Base-by-base conservation (phyloP, 805 yeast species). In the Lipomyces lipofer region DNA sequence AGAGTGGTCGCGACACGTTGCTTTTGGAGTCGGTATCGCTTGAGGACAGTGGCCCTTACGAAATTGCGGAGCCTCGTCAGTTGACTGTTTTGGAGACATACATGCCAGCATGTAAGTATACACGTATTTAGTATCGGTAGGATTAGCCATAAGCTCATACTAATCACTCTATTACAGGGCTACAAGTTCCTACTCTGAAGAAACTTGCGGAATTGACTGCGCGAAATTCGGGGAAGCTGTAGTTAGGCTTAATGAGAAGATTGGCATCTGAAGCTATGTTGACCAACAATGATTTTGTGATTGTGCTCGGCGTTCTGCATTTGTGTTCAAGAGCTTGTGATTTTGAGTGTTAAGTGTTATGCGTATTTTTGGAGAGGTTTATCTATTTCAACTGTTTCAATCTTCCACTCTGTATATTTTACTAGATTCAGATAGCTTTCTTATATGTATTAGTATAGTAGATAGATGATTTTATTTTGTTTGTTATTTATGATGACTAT, bases 151-250 rank as follows among this genome's bases (percentile, higher is more conserved):
- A 10, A 36, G 15, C n/a, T 10, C n/a, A 0, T 8, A 6, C 1
- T 36, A 21, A 24, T n/a, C 5, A 8, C 25, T 38, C 9, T 12
- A 4, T 21, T 29, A 17, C 44, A 56, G 60, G 58, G 61, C 76
- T 94, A 72, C 87, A 85, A 63, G 81, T 91, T 61, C 98, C 98
- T 42, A 84, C 81, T 38, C 84, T 95, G 33, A 86, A 95, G 75
- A 79, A 94, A 71, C 83, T 94, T 45, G 88, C 91, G 36, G 97
- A 91, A 69, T 76, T 94, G 25, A 47, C 62, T 2, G 44, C 47
- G 8, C 54, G 49, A 4, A 49, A 54, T 28, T 35, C 48, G 12
- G 24, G 33, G 13, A 21, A 19, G 13, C n/a, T n/a, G n/a, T n/a
- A n/a, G n/a, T n/a, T n/a, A n/a, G n/a, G n/a, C n/a, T n/a, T n/a